Evolutionary conservation across 1,139 yeast species (phyloP).

Genomic region (Pichia sp.): DNA sequence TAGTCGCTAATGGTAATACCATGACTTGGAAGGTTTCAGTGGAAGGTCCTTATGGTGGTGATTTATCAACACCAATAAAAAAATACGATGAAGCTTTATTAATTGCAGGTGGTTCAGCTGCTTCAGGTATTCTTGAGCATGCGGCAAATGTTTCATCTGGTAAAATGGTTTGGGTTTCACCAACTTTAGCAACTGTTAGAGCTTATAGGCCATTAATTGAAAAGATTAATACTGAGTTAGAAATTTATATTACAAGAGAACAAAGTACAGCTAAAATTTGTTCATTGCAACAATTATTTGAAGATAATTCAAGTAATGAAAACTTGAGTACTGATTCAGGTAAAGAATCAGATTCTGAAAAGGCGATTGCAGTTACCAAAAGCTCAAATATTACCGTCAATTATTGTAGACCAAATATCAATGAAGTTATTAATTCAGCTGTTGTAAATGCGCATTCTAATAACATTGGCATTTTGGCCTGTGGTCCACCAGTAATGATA

Average conservation of each 20-base stretch:
- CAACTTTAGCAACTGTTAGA: conserved; percentile 1
- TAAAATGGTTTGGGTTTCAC: conserved; percentile 15
- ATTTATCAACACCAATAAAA: conserved; percentile 21
- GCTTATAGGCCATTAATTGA: conserved; percentile 7
- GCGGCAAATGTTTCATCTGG: conserved; percentile 27
- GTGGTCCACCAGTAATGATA: conserved; percentile 43
- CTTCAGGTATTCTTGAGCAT: conserved; percentile 48
- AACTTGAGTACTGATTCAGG: conserved; percentile 3
- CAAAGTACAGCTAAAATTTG: neutral
- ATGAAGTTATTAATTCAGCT: conserved; percentile 30
- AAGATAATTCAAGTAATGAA: conserved; percentile 5
- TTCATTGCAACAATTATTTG: neutral
- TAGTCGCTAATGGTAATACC: conserved; percentile 12
- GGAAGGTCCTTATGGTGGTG: conserved; percentile 17
- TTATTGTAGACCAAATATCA: conserved; percentile 40
- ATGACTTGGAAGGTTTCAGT: conserved; percentile 12
- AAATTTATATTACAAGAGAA: conserved; percentile 15
- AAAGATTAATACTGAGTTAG: conserved; percentile 6
- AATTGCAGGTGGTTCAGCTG: conserved; percentile 64
- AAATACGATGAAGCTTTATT: conserved; percentile 49
- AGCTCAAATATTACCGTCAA: conserved; percentile 19
- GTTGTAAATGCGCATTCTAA: conserved; percentile 31
- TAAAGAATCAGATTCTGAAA: conserved; percentile 4
- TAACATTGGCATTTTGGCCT: conserved; percentile 36
- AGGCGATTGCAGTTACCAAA: neutral